Base-by-base conservation (phyloP, 805 yeast species). In the Pichia manshurica region DNA sequence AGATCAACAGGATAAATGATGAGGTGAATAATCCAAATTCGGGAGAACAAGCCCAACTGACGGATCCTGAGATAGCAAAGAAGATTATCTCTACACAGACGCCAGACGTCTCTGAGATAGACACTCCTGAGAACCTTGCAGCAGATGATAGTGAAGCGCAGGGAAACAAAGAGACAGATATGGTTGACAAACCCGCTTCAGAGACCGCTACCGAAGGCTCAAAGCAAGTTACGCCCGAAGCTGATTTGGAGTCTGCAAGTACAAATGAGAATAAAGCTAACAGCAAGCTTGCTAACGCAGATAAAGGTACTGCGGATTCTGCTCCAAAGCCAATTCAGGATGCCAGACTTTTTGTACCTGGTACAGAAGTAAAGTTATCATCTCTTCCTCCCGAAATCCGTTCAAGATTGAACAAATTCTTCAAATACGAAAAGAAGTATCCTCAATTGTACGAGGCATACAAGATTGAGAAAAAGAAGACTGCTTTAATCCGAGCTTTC, bases 391-490 rank as follows among this genome's bases (percentile, higher is more conserved):
- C 75, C 2, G 79, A 75, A 4, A 65, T 88, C 16, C 74, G 76
- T 50, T 66, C 80, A 5, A 84, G 82, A 57, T 65, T 89, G 63
- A 74, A 75, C 47, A 90, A 87, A 67, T 87, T 85, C 59, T 79
- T 75, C 48, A 89, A 88, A 62, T 91, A 90, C 63, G 98, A 91
- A 63, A 84, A 84, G 44, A 89, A 88, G 63, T 91, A 93, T 61
- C 99, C 99, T 0, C 68, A 80, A 38, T 69, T 91, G 15, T 73
- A 89, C 44, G 84, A 84, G 39, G 96, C 98, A 0, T 93, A 87
- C 67, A 86, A 88, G 59, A 69, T 74, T 1, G 96, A 90, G 62
- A 87, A 85, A 67, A 70, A 75, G 43, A 84, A 82, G 56, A 69
- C 74, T 1, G 82, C 77, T 40, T 71, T 82, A 39, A 74, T 89